A percentile compares a stretch with the other conserved stretches of the same genome.
These are phyloP conservation scores for Flueggea neowawraea DNA, from an alignment of 441 rosid species.

Conservation along the genomic window DNA sequence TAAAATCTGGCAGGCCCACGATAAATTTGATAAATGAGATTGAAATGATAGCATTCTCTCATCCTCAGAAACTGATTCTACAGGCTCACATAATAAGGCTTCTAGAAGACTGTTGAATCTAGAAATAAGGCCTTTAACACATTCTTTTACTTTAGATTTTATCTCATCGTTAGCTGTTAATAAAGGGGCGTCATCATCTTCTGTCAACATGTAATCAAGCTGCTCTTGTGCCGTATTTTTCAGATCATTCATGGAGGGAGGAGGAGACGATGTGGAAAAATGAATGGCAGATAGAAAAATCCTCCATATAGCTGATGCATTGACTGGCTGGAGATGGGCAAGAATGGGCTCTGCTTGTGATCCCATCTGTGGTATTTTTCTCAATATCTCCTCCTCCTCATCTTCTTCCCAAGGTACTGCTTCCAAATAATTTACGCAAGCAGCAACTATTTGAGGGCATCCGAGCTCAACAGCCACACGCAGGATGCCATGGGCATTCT, in stretches of 20 bases:
- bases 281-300: constrained; percentile 65
- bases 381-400: constrained; percentile 88
- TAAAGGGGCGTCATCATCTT: constrained; percentile 89
- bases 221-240: constrained; percentile 85
- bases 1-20: constrained; percentile 74
- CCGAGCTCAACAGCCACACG: constrained; percentile 67
- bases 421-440: constrained; percentile 84
- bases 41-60: constrained; percentile 36
- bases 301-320: constrained; percentile 40
- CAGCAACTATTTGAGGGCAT: constrained; percentile 53
- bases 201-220: constrained; percentile 86
- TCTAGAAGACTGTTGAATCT: constrained; percentile 56
- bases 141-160: constrained; percentile 62
- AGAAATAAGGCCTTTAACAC: constrained; percentile 42
- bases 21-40: constrained; percentile 56
- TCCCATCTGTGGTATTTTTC: constrained; percentile 67
- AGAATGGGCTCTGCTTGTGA: constrained; percentile 63
- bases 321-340: constrained; percentile 82
- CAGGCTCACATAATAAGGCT: constrained; percentile 28
- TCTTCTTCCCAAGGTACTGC: constrained; percentile 98
- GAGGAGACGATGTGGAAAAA: constrained; percentile 75
- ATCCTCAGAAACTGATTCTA: constrained; percentile 27
- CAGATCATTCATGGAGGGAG: constrained; percentile 43
- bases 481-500: constrained; percentile 77
- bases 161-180: constrained; percentile 53